Conservation (phyloP, 2,329 filamentous ascomycete species). For the Colletotrichum zoysiae region DNA sequence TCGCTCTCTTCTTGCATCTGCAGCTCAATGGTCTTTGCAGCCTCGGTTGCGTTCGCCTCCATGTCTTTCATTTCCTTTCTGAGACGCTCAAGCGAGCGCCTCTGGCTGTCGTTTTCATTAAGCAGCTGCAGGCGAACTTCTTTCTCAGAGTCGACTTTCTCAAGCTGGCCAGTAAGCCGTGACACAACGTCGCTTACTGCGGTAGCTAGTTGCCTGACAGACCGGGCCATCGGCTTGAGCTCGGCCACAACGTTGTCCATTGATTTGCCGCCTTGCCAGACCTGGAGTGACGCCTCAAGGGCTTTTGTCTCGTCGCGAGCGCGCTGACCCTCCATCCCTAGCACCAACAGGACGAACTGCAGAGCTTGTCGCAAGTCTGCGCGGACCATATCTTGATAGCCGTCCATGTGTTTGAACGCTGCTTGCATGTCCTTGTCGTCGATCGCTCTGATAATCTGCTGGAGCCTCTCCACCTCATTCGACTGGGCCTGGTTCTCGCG, state of each 20-base stretch:
- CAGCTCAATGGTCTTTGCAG: neutral
- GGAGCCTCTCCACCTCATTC: neutral
- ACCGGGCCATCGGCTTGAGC: neutral
- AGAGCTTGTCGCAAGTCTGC: constrained; percentile 15
- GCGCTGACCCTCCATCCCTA: constrained; percentile 7
- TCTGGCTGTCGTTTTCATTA: neutral
- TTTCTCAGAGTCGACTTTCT: neutral
- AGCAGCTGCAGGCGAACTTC: neutral
- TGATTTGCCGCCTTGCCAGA: neutral
- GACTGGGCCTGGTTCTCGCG: neutral
- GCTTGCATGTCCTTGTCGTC: neutral
- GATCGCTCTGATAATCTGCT: neutral
- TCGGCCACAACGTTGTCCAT: constrained; percentile 3
- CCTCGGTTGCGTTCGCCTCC: neutral
- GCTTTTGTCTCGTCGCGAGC: constrained; percentile 8
- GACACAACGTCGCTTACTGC: neutral
- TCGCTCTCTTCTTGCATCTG: constrained; percentile 15
- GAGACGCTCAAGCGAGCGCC: neutral
- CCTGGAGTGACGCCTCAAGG: neutral
- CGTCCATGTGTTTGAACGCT: constrained; percentile 20
- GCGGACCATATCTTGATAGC: constrained; percentile 23
- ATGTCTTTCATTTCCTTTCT: neutral
- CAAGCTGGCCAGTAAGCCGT: neutral
- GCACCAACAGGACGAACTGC: neutral
- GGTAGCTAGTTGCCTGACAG: constrained; percentile 6